Conservation (phyloP, 140 eudicot species). For the Anethum foeniculum region DNA sequence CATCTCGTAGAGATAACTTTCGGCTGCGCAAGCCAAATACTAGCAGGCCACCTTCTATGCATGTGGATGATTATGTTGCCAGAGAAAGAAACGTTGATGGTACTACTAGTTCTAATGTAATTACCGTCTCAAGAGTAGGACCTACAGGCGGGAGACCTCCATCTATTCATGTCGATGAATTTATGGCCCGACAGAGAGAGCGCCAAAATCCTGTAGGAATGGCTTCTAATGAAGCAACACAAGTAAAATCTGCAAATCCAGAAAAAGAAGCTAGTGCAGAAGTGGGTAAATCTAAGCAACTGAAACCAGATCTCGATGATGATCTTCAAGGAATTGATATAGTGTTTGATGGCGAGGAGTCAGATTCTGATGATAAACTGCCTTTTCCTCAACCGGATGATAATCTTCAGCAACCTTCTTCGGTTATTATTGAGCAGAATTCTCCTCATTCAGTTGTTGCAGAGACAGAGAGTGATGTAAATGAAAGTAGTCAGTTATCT, state of each 20-base stretch:
- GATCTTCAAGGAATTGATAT: slow-evolving; percentile 90
- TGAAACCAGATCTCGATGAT: slow-evolving; percentile 80
- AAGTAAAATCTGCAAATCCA: slow-evolving; percentile 30
- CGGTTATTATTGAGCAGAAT: slow-evolving; percentile 46
- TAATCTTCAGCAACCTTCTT: slow-evolving; percentile 44
- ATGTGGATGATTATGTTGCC: slow-evolving; percentile 96
- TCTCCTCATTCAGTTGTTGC: slow-evolving; percentile 82
- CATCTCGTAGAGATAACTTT: slow-evolving; percentile 84
- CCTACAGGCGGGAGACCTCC: slow-evolving; percentile 94
- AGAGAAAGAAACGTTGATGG: slow-evolving; percentile 84
- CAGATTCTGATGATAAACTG: slow-evolving; percentile 77
- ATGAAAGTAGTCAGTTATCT: slow-evolving; percentile 40
- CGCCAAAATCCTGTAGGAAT: slow-evolving; percentile 56
- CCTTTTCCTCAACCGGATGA: slow-evolving; percentile 94
- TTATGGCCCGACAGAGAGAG: slow-evolving; percentile 90
- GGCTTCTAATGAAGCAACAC: slow-evolving; percentile 32
- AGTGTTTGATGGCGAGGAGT: slow-evolving; percentile 85
- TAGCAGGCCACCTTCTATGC: slow-evolving; percentile 99
- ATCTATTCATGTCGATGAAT: slow-evolving; percentile 92
- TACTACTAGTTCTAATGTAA: slow-evolving; percentile 65
- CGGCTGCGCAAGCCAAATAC: slow-evolving; percentile 94
- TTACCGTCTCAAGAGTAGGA: slow-evolving; percentile 72
- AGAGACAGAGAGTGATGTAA: slow-evolving; percentile 82
- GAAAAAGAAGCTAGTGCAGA: slow-evolving; percentile 38
- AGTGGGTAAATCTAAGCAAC: slow-evolving; percentile 40